Percentiles rank a stretch among this genome's conserved stretches.
These are phyloP conservation scores for Aspergillus floridensis DNA, from an alignment of 2,329 filamentous ascomycete genomes.

Conservation along the genomic window DNA sequence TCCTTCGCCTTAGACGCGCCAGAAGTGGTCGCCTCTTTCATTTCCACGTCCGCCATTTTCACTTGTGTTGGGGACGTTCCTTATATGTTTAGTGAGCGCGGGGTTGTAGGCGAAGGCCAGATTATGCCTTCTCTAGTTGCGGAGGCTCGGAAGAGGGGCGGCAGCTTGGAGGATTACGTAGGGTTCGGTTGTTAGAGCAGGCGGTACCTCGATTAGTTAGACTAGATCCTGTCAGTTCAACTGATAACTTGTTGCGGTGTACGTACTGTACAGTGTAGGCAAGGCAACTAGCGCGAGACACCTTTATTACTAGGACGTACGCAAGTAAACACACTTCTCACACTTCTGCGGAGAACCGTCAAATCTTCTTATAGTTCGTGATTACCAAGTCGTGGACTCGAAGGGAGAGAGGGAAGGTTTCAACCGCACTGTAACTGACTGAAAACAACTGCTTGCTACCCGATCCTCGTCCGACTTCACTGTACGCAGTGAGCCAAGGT, in stretches of 20 bases:
- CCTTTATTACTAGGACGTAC: neutral
- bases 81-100: neutral
- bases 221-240: slow-evolving; percentile 10
- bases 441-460: slow-evolving; percentile 18
- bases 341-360: neutral
- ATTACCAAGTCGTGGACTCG: neutral
- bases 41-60: slow-evolving; percentile 92
- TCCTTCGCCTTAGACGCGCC: slow-evolving; percentile 53
- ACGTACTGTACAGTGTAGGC: neutral
- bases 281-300: neutral
- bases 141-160: slow-evolving; percentile 9
- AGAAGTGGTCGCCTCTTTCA: slow-evolving; percentile 75
- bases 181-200: neutral
- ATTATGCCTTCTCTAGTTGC: neutral
- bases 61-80: slow-evolving; percentile 7
- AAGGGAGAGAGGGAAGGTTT: neutral
- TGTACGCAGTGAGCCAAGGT: neutral
- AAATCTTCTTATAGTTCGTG: neutral
- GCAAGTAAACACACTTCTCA: neutral
- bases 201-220: neutral
- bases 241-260: slow-evolving; percentile 25
- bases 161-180: slow-evolving; percentile 19
- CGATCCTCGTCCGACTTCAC: neutral
- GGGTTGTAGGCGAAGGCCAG: neutral
- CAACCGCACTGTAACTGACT: neutral